Evolutionary conservation across 805 yeast genomes (phyloP).

Genomic region (Cyberlindnera euphorbiiphila): DNA sequence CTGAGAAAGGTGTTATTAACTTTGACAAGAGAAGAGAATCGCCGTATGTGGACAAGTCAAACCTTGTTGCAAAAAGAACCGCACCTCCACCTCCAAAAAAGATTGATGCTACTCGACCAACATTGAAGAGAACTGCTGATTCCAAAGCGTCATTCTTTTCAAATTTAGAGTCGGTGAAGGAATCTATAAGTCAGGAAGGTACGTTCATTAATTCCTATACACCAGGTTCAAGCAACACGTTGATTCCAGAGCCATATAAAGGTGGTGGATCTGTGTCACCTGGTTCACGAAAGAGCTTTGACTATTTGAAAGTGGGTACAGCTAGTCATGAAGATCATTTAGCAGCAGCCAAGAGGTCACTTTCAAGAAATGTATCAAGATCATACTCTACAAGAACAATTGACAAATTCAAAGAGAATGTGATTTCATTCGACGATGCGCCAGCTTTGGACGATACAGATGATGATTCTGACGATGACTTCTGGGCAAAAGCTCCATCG

Average conservation of each 20-base stretch:
- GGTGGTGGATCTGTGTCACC: slow-evolving; percentile 26
- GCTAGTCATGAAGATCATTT: slow-evolving; percentile 1
- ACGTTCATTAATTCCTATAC: slow-evolving; percentile 35
- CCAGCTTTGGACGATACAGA: slow-evolving; percentile 45
- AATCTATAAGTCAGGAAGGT: slow-evolving; percentile 24
- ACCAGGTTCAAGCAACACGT: slow-evolving; percentile 40
- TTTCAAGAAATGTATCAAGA: slow-evolving; percentile 17
- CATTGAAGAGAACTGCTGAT: slow-evolving; percentile 4
- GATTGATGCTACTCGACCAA: slow-evolving; percentile 9
- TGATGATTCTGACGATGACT: slow-evolving; percentile 46
- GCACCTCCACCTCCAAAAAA: slow-evolving; percentile 65
- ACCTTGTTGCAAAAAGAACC: slow-evolving; percentile 62
- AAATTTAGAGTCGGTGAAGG: slow-evolving; percentile 22
- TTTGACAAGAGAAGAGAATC: slow-evolving; percentile 76
- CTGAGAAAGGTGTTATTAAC: slow-evolving; percentile 69
- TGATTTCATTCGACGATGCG: slow-evolving; percentile 69
- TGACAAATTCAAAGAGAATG: slow-evolving; percentile 67
- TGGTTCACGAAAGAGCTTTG: slow-evolving; percentile 21
- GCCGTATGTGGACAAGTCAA: slow-evolving; percentile 55
- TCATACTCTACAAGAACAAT: slow-evolving; percentile 22
- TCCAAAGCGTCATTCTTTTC: slow-evolving; percentile 8
- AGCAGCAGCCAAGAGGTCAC: slow-evolving; percentile 9
- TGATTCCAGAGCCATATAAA: slow-evolving; percentile 40
- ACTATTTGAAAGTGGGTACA: neutral
- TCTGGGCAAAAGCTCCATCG: slow-evolving; percentile 52